Evolutionary conservation across 75 land plant genomes (phyloP).

Genomic region (Picea sitchensis): DNA sequence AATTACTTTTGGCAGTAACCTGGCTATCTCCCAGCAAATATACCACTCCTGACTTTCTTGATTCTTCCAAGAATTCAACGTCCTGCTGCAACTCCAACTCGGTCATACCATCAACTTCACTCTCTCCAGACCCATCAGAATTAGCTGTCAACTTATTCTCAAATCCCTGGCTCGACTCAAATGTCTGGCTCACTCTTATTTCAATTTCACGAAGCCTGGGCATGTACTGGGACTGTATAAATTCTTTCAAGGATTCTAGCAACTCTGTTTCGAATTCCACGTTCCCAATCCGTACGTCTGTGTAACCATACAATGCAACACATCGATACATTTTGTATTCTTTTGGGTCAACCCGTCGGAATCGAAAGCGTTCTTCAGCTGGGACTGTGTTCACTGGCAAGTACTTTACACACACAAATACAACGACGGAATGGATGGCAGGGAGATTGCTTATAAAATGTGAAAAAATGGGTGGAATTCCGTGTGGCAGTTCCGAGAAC

Average conservation of each 20-base stretch:
- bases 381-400: conserved; percentile 49
- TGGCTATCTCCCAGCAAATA: conserved; percentile 53
- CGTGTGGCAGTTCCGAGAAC: conserved; percentile 60
- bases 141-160: no score
- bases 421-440: conserved; percentile 49
- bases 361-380: conserved; percentile 45
- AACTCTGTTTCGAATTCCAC: conserved; percentile 34
- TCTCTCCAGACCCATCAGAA: no score
- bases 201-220: no score
- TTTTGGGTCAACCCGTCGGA: conserved; percentile 46
- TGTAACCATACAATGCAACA: conserved; percentile 60
- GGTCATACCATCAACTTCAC: neutral
- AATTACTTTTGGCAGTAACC: conserved; percentile 29
- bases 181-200: no score
- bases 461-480: conserved; percentile 59
- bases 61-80: conserved; percentile 12
- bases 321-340: conserved; percentile 48
- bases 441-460: conserved; percentile 49
- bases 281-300: conserved; percentile 27
- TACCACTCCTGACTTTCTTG: conserved; percentile 42
- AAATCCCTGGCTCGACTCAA: no score
- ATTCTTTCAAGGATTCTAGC: conserved; percentile 39
- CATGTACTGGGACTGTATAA: conserved; percentile 11
- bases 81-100: neutral
- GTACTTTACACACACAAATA: conserved; percentile 56